phyloP scores from a whole-genome alignment of 2,329 filamentous ascomycete species.

The Aspergillus floridensis region DNA sequence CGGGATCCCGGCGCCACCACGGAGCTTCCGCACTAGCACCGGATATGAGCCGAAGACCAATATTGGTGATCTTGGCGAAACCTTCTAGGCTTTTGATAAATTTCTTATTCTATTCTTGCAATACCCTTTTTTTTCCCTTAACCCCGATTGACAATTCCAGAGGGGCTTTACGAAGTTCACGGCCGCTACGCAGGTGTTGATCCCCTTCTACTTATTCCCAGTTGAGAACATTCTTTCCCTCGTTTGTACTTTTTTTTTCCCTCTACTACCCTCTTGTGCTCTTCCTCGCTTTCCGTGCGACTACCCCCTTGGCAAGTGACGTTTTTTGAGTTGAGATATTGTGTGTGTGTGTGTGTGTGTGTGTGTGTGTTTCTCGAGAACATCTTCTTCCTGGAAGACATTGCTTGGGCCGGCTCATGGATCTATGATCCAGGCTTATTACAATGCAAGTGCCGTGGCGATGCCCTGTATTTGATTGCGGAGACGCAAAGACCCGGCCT shows the following conservation, averaged over 20 bases:
- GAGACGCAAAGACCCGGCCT: background rate
- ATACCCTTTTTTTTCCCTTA: constrained; percentile 1
- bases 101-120: constrained; percentile 4
- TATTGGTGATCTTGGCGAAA: constrained; percentile 56
- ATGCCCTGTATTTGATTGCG: background rate
- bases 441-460: background rate
- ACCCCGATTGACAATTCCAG: background rate
- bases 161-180: constrained; percentile 22
- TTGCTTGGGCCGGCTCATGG: constrained; percentile 18
- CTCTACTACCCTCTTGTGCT: constrained; percentile 8
- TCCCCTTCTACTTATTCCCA: constrained; percentile 11
- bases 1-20: constrained; percentile 39
- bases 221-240: constrained; percentile 4
- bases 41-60: constrained; percentile 48
- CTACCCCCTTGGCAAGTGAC: constrained; percentile 7
- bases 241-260: background rate
- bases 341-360: constrained; percentile 5
- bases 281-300: constrained; percentile 10
- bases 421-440: constrained; percentile 2
- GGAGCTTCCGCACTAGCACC: constrained; percentile 41
- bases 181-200: constrained; percentile 19
- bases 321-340: constrained; percentile 8
- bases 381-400: constrained; percentile 15
- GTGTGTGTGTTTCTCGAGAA: constrained; percentile 1
- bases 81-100: constrained; percentile 44